A percentile compares a stretch with the other conserved stretches of the same genome.
These are phyloP conservation scores for Alloteropsis semialata DNA, from an alignment of 176 grass and related monocot genomes.

Conservation along the genomic window DNA sequence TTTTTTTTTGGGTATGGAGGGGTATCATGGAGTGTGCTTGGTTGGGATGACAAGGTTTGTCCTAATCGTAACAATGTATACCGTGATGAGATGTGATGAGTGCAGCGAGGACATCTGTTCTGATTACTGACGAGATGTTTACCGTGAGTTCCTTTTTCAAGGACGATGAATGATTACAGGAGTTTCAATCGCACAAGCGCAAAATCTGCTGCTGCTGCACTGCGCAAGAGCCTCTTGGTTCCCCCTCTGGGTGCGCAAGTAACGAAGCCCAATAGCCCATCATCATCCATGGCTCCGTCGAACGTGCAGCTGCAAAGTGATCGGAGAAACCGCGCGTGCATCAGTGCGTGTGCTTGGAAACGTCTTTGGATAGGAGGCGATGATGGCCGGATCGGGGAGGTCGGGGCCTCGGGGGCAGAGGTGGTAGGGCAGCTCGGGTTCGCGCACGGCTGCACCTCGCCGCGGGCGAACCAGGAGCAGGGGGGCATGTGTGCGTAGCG, in stretches of 20 bases:
- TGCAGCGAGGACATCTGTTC: background rate
- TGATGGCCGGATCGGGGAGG: background rate
- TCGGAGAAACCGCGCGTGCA: background rate
- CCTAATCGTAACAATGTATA: background rate
- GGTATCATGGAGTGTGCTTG: too few species aligned
- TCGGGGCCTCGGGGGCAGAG: background rate
- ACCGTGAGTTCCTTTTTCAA: background rate
- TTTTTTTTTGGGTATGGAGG: too few species aligned
- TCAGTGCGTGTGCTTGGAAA: background rate
- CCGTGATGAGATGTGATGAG: background rate
- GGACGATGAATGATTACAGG: background rate
- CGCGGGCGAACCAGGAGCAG: too few species aligned
- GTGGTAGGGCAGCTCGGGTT: too few species aligned
- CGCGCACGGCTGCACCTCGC: too few species aligned
- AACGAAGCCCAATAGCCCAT: slow-evolving; percentile 22
- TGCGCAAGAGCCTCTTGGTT: background rate
- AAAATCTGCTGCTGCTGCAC: background rate
- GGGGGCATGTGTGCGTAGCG: too few species aligned
- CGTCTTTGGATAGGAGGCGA: background rate
- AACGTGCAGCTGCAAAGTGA: background rate
- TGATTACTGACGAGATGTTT: background rate
- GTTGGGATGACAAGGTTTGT: background rate
- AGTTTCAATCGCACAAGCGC: background rate
- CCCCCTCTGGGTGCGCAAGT: slow-evolving; percentile 5
- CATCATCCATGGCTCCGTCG: background rate